These are phyloP conservation scores for Mycena maculata DNA, from an alignment of 768 basidiomycete genomes.

Conservation along the genomic window DNA sequence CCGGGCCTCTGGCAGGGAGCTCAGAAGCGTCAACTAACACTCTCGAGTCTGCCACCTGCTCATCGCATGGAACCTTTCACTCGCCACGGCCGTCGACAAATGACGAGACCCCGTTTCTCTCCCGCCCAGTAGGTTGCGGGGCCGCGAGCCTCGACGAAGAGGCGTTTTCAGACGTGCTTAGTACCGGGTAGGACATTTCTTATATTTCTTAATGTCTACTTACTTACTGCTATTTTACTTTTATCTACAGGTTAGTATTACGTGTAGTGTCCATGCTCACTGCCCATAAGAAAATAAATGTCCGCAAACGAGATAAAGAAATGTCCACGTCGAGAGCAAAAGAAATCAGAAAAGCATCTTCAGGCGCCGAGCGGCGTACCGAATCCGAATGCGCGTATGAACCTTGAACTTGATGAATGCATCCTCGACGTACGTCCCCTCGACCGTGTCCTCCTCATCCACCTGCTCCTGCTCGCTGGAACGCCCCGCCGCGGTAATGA, in stretches of 20 bases:
- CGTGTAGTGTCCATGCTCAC: constrained; percentile 2
- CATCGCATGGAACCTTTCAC: too few species aligned
- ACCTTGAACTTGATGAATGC: constrained; percentile 11
- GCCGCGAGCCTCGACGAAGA: too few species aligned
- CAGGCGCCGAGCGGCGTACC: constrained; percentile 7
- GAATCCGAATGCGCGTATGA: background rate
- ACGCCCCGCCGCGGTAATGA: background rate
- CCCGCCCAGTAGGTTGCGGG: too few species aligned
- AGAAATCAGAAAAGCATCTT: constrained; percentile 12
- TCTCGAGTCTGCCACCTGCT: too few species aligned
- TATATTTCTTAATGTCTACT: background rate
- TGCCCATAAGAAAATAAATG: background rate
- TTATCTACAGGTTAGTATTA: background rate
- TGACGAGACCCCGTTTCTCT: too few species aligned
- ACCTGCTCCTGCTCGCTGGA: background rate
- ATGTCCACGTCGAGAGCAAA: background rate
- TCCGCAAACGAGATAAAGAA: background rate
- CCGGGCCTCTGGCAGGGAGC: too few species aligned
- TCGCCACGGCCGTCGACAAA: too few species aligned
- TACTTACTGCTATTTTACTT: background rate
- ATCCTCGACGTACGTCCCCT: background rate
- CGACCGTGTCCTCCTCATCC: background rate
- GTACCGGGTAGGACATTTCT: background rate
- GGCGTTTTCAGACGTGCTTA: too few species aligned
- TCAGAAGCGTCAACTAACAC: too few species aligned